Evolutionary conservation across 805 yeast species (phyloP).

Genomic region (Millerozyma miso): DNA sequence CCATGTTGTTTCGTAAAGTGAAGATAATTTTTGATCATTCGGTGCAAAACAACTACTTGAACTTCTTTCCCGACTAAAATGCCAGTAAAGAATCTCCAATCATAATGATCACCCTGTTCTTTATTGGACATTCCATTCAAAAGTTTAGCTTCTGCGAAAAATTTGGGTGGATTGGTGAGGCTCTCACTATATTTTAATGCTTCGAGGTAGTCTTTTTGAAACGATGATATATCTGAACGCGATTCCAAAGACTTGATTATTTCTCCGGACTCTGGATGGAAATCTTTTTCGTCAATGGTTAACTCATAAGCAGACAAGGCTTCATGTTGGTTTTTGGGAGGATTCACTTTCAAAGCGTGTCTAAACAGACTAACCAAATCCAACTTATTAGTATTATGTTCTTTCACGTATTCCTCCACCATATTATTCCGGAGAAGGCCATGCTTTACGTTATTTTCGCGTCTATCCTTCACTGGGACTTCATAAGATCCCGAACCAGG

Average conservation of each 20-base stretch:
- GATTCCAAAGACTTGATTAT: constrained; percentile 13
- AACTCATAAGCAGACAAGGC: constrained; percentile 8
- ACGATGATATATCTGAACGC: constrained; percentile 1
- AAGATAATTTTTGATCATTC: constrained; percentile 50
- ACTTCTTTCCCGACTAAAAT: constrained; percentile 27
- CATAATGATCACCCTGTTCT: constrained; percentile 32
- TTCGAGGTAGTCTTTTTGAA: constrained; percentile 16
- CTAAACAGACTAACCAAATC: constrained; percentile 10
- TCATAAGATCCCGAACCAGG: constrained; percentile 16
- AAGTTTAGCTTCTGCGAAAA: constrained; percentile 23
- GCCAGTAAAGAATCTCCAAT: constrained; percentile 35
- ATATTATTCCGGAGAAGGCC: constrained; percentile 21
- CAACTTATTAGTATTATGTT: background rate
- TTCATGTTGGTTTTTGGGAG: constrained; percentile 6
- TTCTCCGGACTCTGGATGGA: constrained; percentile 17
- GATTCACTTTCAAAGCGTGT: constrained; percentile 6
- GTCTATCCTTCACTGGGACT: constrained; percentile 13
- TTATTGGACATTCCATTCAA: constrained; percentile 11
- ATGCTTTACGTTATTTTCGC: constrained; percentile 13
- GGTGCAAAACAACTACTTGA: constrained; percentile 39
- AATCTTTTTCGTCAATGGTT: constrained; percentile 16
- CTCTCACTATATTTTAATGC: constrained; percentile 14
- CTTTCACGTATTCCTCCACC: constrained; percentile 8
- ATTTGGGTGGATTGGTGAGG: constrained; percentile 23
- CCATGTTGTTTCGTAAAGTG: constrained; percentile 44